Evolutionary conservation across 257 asterid species (phyloP), one percentile per base, ranked within the genome.

Genomic region (Fraxinus cuspidata): DNA sequence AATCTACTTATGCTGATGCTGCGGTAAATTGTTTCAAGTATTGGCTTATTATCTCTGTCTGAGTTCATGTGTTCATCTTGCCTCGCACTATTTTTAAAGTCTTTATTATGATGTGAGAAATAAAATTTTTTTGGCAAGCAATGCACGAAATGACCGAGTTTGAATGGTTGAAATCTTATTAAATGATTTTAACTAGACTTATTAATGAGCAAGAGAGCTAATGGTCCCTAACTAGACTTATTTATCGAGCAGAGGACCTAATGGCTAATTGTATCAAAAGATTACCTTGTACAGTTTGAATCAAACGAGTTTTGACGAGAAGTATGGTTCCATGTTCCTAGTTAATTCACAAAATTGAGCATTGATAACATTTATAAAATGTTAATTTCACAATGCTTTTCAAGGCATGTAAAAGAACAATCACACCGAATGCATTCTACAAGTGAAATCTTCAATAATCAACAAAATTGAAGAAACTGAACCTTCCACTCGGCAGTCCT

Each of bases 1-100:
- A 93, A 32, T 90, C 94, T 47, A 95, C 99, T 73, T 95, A 95
- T 83, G 96, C 99, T 10, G 99, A 95, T 84, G 98, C 99, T 76
- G 89, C 90, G 97, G 99, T 95, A 85, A 88, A 83, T 81, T 85
- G 64, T 34, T 27, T 76, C 49, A 38, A 40, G 63, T 27, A 66
- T 23, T 23, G 44, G 47, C 40, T 21, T 53, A 29, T 56, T 25
- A 21, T 12, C 74, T 76, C 71, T 56, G 49, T 32, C 40, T 53
- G 40, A 2, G 71, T 18, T 29, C 23, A 16, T 19, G 35, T 23
- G 28, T 68, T 56, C 42, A 15, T 49, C 71, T 32, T 11, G 56
- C 21, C 56, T 42, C 1, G 2, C 32, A 2, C 18, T n/a, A 16
- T 34, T 34, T 34, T 70, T 42, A 70, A 70, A 35, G 18, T 35